Evolutionary conservation across 495 filamentous ascomycete genomes (phyloP), one percentile per base, ranked within the genome.

Genomic region (Xylaria intraflava): DNA sequence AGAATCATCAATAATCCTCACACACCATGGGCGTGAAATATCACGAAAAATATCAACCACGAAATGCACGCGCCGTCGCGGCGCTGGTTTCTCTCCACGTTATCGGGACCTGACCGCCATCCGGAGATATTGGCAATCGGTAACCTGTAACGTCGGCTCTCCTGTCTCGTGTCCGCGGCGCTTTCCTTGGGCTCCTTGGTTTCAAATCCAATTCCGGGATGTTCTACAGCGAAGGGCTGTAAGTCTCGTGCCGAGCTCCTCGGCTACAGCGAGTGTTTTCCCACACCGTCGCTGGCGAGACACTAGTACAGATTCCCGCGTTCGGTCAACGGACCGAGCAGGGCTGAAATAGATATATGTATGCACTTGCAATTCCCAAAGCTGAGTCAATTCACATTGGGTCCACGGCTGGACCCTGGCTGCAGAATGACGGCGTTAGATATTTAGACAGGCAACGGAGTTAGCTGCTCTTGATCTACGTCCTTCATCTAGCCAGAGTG

Each of bases 321-420:
- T 24, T 22, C 48, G 58, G 58, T 58, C 58, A 61, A 53, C 56
- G 50, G 58, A 55, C 64, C 52, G 54, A 49, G 31, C 53, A 51
- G 50, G 56, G 55, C 45, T 31, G 55, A 56, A 53, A 53, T 60
- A 60, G 53, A 58, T 50, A 36, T 26, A 41, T 33, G 38, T 54
- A 48, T 66, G 64, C 64, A 64, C 64, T 66, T 64, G 64, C 64
- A 64, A 53, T 50, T 56, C 56, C 56, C 50, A 43, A 43, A 27
- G 38, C 52, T 27, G 45, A 43, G 35, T 42, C 36, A 48, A 29
- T 27, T 42, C 57, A 57, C 54, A 46, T 55, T 46, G 48, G 46
- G 29, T 40, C 39, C 43, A 60, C 36, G 33, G 36, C 35, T 57
- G 17, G 14, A 41, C 49, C 11, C 46, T 52, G 51, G 23, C 49